Percentiles rank a stretch among this genome's conserved stretches.
These are phyloP conservation scores for Ophiorrhiza pumila DNA, from an alignment of 257 asterid genomes.

Conservation along the genomic window DNA sequence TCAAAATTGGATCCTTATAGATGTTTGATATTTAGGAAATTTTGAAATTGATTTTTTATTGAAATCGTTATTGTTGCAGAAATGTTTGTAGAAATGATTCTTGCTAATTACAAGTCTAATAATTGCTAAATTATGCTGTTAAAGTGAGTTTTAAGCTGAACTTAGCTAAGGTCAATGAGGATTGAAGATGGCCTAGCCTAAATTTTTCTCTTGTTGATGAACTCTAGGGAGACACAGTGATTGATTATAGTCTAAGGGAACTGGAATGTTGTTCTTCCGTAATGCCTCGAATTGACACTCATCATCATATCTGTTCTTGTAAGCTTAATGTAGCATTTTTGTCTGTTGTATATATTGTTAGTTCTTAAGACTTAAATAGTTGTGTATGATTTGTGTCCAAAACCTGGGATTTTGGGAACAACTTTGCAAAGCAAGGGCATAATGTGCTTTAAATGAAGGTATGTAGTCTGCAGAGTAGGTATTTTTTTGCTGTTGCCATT, in stretches of 20 bases:
- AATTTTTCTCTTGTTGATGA: slow-evolving; percentile 3
- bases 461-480: neutral
- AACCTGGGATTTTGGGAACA: neutral
- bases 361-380: neutral
- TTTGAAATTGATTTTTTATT: neutral
- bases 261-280: neutral
- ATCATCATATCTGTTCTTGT: no score
- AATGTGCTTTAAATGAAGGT: neutral
- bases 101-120: neutral
- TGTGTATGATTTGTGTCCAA: neutral
- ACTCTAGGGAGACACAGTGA: neutral
- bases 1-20: neutral
- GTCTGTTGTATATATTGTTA: no score
- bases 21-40: neutral
- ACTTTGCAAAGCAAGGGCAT: neutral
- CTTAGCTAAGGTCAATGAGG: neutral
- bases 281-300: neutral
- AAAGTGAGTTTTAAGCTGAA: no score
- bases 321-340: no score
- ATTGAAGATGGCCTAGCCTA: neutral
- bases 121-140: neutral
- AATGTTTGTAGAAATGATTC: neutral
- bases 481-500: neutral
- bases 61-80: neutral
- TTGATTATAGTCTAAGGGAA: neutral